A percentile compares a stretch with the other conserved stretches of the same genome.
phyloP scores from a whole-genome alignment of 225 moss, liverwort and hornwort genomes.

The Polytrichum formosum region DNA sequence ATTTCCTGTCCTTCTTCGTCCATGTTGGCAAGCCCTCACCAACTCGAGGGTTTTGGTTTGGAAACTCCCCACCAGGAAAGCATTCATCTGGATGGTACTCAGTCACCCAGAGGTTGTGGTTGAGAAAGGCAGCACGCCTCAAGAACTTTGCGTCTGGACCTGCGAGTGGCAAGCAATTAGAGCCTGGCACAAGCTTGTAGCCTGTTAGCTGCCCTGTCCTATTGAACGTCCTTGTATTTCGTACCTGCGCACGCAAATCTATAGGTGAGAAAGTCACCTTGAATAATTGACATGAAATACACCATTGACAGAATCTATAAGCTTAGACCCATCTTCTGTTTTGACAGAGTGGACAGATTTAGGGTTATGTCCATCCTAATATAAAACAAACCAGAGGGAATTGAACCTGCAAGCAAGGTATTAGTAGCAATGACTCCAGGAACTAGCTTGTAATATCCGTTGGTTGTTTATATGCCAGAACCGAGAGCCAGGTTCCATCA shows the following conservation, averaged over 20 bases:
- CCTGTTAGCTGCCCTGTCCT: constrained; percentile 77
- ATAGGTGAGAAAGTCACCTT: too few species aligned
- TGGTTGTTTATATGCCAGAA: too few species aligned
- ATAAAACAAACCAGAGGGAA: too few species aligned
- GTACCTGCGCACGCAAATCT: constrained; percentile 41
- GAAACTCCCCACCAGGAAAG: constrained; percentile 88
- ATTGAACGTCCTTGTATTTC: constrained; percentile 75
- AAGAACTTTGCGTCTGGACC: constrained; percentile 82
- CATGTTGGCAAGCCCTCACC: constrained; percentile 86
- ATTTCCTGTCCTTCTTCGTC: constrained; percentile 67
- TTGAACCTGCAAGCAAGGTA: too few species aligned
- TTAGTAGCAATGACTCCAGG: too few species aligned
- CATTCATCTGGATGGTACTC: constrained; percentile 64
- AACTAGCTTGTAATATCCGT: too few species aligned
- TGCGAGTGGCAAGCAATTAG: constrained; percentile 82
- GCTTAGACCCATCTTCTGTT: too few species aligned
- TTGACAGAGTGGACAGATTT: too few species aligned
- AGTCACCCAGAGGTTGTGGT: constrained; percentile 88
- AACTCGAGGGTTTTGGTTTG: constrained; percentile 87
- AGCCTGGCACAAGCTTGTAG: constrained; percentile 82
- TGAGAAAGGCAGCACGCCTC: constrained; percentile 75
- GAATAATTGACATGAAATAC: too few species aligned
- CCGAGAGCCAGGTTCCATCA: too few species aligned
- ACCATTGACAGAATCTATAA: too few species aligned
- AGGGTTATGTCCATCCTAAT: too few species aligned